These are phyloP conservation scores for Ramichloridium luteum DNA, from an alignment of 2,329 filamentous ascomycete genomes.

Conservation along the genomic window DNA sequence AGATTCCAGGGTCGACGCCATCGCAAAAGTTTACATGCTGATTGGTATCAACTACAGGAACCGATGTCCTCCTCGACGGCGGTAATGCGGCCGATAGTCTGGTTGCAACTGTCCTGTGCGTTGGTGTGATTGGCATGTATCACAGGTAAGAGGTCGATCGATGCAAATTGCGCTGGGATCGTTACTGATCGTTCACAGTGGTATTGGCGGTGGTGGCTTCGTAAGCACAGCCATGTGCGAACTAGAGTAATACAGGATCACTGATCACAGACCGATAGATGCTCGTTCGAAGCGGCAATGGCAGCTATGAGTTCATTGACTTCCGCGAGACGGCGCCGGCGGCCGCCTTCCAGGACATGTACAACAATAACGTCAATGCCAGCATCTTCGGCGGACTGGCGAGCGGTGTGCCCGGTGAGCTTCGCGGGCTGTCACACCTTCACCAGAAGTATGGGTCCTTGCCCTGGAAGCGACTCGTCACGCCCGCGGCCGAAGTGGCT, in stretches of 20 bases:
- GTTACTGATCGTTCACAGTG: conserved; percentile 28
- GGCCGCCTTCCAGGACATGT: conserved; percentile 77
- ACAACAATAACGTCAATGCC: conserved; percentile 51
- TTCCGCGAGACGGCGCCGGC: conserved; percentile 81
- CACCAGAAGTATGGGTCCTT: conserved; percentile 56
- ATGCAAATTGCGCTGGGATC: not conserved
- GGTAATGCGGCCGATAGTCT: conserved; percentile 42
- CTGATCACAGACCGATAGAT: too few species aligned
- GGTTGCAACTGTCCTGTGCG: conserved; percentile 36
- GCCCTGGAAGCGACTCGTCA: conserved; percentile 50
- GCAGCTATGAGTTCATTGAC: conserved; percentile 76
- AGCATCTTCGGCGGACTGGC: conserved; percentile 41
- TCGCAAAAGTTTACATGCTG: too few species aligned
- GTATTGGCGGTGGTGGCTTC: conserved; percentile 85
- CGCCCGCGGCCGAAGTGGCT: conserved; percentile 63
- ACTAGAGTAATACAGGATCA: too few species aligned
- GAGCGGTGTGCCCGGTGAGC: conserved; percentile 58
- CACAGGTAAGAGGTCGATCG: conserved; percentile 13
- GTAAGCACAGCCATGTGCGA: too few species aligned
- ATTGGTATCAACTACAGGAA: conserved; percentile 22
- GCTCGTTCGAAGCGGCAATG: conserved; percentile 39
- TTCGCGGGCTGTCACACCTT: conserved; percentile 67
- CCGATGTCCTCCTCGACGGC: conserved; percentile 32
- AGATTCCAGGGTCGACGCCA: too few species aligned
- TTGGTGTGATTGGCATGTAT: conserved; percentile 39